These are phyloP conservation scores for Penstemon newberryi DNA, from an alignment of 257 asterid species.

Conservation along the genomic window DNA sequence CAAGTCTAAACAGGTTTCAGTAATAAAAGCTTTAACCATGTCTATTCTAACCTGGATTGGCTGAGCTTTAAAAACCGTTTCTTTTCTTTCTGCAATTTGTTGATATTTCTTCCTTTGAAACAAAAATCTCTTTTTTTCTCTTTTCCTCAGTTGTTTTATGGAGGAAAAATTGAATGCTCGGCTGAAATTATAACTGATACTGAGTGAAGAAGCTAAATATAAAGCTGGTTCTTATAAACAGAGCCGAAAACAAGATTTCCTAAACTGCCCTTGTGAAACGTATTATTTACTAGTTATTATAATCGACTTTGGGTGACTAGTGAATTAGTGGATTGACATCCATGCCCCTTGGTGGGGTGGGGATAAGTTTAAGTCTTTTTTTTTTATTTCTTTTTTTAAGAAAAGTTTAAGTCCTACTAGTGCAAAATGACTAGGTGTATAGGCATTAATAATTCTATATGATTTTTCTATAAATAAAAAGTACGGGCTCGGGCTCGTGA, in stretches of 20 bases:
- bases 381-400: no score
- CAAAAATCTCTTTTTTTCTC: no score
- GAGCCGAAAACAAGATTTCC: conserved; percentile 12
- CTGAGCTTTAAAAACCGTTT: neutral
- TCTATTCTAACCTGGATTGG: conserved; percentile 21
- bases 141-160: no score
- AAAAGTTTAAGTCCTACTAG: no score
- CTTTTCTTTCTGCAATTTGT: neutral
- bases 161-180: no score
- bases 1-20: neutral
- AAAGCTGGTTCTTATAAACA: conserved; percentile 14
- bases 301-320: neutral
- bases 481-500: no score
- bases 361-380: neutral
- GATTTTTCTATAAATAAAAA: no score
- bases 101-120: neutral
- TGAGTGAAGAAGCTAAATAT: conserved; percentile 26
- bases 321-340: conserved; percentile 4
- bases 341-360: conserved; percentile 28
- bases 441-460: no score
- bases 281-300: neutral
- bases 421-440: no score
- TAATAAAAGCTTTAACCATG: neutral
- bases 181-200: neutral
- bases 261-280: conserved; percentile 24